Evolutionary conservation across 164 flowering plant genomes (phyloP), one percentile per base, ranked within the genome.

Genomic region (Tinospora cordifolia): DNA sequence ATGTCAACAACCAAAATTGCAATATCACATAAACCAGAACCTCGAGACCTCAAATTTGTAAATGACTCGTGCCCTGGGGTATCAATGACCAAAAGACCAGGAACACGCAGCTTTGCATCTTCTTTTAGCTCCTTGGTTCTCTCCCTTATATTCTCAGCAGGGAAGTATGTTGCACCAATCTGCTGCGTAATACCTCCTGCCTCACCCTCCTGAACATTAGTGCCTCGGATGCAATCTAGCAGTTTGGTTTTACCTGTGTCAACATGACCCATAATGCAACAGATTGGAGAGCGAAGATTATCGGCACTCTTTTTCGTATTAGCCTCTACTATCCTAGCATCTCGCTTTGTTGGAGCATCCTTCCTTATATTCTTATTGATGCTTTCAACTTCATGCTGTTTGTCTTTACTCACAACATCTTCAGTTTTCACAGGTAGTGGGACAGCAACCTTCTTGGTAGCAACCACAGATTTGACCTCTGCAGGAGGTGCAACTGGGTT

Each of bases 171-270:
- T 14, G 99, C 99, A 60, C 99, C 99, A 77, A 95, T 95, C 80
- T 95, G 99, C 75, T 92, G 99, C 3, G 99, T 95, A 73, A 95
- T 95, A n/a, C 99, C 99, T 66, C 99, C 99, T 69, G 99, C 99
- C 80, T 95, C 99, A 69, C 99, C 99, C 79, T 89, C 98, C 82
- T 95, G 99, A 77, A 95, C 99, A 83, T 95, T 92, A 58, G 99
- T 95, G 51, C 99, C 89, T 65, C 99, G 81, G 26, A 95, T 92
- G 79, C 98, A 92, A 83, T 95, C 99, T 69, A 95, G 84, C 64
- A 95, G 84, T 81, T 95, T 95, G 59, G 99, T 95, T 77, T 95
- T 95, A 66, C 99, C 99, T 69, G 99, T 95, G 80, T 95, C 99
- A 71, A 95, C 99, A 80, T 95, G 99, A 17, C 99, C 99, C 92